Evolutionary conservation across 768 basidiomycete species (phyloP).

Genomic region (Hericium alpestre): DNA sequence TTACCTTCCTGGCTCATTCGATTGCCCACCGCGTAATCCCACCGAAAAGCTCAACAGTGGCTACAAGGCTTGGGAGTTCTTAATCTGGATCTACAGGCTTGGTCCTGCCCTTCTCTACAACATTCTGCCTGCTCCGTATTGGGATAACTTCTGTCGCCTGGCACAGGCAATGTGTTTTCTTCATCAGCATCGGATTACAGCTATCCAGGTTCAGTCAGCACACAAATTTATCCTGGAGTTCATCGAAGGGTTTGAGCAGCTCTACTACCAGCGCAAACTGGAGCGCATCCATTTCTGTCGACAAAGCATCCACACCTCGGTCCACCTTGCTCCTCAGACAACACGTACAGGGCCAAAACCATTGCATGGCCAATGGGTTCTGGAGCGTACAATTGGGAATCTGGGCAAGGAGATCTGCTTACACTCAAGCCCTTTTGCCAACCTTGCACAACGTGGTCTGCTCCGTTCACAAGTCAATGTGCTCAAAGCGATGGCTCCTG

Average conservation of each 20-base stretch:
- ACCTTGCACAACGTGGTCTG: constrained; percentile 15
- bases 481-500: constrained; percentile 11
- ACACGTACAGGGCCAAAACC: constrained; percentile 11
- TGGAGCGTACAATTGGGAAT: constrained; percentile 18
- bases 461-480: constrained; percentile 10
- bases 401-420: constrained; percentile 17
- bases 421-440: constrained; percentile 16
- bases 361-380: constrained; percentile 12
- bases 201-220: constrained; percentile 10
- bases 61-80: not conserved
- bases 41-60: not conserved
- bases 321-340: constrained; percentile 20
- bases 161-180: constrained; percentile 16
- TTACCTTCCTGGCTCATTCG: constrained; percentile 30
- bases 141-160: constrained; percentile 18
- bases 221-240: constrained; percentile 19
- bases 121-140: constrained; percentile 17
- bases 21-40: constrained; percentile 13
- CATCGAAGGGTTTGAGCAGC: constrained; percentile 22
- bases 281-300: constrained; percentile 24
- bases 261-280: constrained; percentile 23
- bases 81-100: constrained; percentile 3
- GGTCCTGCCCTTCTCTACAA: constrained; percentile 18
- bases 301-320: constrained; percentile 21
- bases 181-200: constrained; percentile 9